Evolutionary conservation across 306 rosid species (phyloP).

Genomic region (Cucurbita ficifolia): DNA sequence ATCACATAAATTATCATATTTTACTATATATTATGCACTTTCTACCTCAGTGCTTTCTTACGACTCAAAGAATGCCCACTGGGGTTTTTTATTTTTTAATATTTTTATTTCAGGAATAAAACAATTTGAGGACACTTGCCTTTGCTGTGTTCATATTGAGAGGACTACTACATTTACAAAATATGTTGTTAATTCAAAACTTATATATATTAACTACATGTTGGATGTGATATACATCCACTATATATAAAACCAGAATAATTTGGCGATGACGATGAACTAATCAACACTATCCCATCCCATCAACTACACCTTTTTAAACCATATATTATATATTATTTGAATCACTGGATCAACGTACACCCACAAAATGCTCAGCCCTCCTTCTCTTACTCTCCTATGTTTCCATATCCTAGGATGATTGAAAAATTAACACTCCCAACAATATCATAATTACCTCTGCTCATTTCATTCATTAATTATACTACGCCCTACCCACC

Average conservation of each 20-base stretch:
- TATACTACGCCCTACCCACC: background rate
- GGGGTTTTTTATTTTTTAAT: background rate
- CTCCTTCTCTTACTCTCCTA: background rate
- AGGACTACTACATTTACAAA: too few species aligned
- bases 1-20: too few species aligned
- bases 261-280: background rate
- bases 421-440: background rate
- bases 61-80: background rate
- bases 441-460: background rate
- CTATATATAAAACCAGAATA: background rate
- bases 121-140: background rate
- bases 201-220: background rate
- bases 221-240: background rate
- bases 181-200: too few species aligned
- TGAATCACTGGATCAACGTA: background rate
- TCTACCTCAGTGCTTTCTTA: constrained; percentile 1
- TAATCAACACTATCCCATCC: background rate
- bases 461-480: background rate
- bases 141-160: too few species aligned
- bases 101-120: background rate
- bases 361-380: background rate
- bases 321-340: background rate
- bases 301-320: background rate
- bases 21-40: background rate
- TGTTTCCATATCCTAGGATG: background rate